These are phyloP conservation scores for Amanita muscaria DNA, from an alignment of 768 basidiomycete genomes.

Conservation along the genomic window DNA sequence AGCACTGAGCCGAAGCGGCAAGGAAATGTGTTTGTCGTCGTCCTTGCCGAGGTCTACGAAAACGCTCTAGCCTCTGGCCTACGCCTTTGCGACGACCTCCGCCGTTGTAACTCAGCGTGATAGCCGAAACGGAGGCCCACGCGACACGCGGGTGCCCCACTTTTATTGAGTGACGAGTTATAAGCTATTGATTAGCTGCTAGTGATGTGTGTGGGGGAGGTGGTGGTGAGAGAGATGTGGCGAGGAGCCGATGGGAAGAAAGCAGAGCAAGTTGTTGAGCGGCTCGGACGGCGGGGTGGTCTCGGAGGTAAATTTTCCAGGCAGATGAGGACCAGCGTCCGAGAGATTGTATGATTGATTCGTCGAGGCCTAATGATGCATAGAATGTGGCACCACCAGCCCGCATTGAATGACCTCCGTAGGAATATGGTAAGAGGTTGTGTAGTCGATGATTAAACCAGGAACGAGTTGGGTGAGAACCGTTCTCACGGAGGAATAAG, in stretches of 20 bases:
- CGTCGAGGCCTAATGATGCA: constrained; percentile 15
- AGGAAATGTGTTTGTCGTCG: no score
- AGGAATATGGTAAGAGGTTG: constrained; percentile 2
- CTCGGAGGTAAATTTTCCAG: constrained; percentile 17
- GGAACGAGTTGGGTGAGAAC: constrained; percentile 14
- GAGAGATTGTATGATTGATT: constrained; percentile 17
- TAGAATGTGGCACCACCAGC: constrained; percentile 20
- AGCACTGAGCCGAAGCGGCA: no score
- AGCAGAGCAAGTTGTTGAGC: constrained; percentile 12
- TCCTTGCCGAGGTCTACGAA: no score
- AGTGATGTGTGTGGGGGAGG: constrained; percentile 14
- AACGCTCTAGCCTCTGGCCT: no score
- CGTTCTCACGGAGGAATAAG: constrained; percentile 15
- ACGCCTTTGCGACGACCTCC: constrained; percentile 2
- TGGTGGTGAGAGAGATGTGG: constrained; percentile 12
- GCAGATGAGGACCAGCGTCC: constrained; percentile 18
- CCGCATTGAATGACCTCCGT: constrained; percentile 18
- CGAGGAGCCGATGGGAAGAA: constrained; percentile 5
- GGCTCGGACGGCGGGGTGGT: constrained; percentile 14
- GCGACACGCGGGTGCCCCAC: no score
- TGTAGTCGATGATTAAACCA: background rate
- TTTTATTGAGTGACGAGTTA: no score
- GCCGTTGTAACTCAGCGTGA: background rate
- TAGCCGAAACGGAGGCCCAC: no score
- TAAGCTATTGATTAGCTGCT: constrained; percentile 1